Conservation (phyloP, 768 basidiomycete species). For the Boletus coccyginus region DNA sequence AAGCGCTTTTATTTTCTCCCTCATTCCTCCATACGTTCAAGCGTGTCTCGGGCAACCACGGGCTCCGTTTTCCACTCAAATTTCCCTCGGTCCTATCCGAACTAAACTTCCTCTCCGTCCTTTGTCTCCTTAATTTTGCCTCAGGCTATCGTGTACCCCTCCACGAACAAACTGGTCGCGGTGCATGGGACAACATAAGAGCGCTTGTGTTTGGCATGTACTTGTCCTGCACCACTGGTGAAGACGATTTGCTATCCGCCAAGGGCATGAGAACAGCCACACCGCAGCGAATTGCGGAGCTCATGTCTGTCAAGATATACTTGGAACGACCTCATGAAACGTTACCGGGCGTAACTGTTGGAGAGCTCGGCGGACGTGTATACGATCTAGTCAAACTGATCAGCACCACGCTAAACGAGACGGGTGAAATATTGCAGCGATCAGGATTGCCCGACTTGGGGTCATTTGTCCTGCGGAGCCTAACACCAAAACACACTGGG, state of each 20-base stretch:
- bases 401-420: slow-evolving; percentile 62
- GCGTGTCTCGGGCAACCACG: slow-evolving; percentile 61
- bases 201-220: slow-evolving; percentile 72
- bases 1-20: slow-evolving; percentile 60
- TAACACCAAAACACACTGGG: slow-evolving; percentile 42
- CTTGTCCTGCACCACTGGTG: slow-evolving; percentile 57
- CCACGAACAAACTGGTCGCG: slow-evolving; percentile 68
- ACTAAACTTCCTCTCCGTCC: slow-evolving; percentile 75
- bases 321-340: slow-evolving; percentile 67
- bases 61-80: slow-evolving; percentile 73
- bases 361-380: slow-evolving; percentile 72
- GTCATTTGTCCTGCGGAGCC: slow-evolving; percentile 64
- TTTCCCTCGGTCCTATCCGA: slow-evolving; percentile 73
- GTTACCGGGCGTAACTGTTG: slow-evolving; percentile 68
- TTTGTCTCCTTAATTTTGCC: slow-evolving; percentile 80
- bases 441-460: slow-evolving; percentile 71
- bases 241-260: slow-evolving; percentile 60
- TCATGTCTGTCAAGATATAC: slow-evolving; percentile 70
- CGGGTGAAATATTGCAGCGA: slow-evolving; percentile 60
- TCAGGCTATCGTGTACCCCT: slow-evolving; percentile 78
- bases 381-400: slow-evolving; percentile 73
- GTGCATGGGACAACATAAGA: slow-evolving; percentile 82
- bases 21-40: slow-evolving; percentile 62
- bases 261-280: slow-evolving; percentile 57
- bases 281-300: slow-evolving; percentile 60